A percentile compares a stretch with the other conserved stretches of the same genome.
Conservation (phyloP, 1,284 basidiomycete species). For the Cryptococcus sp. region DNA sequence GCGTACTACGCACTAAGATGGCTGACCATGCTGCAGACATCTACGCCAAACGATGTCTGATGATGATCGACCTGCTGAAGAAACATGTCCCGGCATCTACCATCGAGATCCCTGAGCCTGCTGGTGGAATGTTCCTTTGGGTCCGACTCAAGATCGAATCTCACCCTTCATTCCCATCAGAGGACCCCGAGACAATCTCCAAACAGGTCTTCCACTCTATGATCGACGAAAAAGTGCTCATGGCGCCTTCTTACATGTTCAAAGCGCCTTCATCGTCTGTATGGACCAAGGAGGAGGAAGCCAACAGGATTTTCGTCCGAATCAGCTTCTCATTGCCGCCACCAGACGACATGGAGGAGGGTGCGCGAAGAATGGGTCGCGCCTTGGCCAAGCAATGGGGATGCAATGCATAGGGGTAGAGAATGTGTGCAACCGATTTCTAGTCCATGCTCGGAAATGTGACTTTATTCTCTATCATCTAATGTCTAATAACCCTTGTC, state of each 20-base stretch:
- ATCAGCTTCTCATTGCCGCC: constrained; percentile 36
- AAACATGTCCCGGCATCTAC: constrained; percentile 30
- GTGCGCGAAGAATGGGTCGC: constrained; percentile 32
- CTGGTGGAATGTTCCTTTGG: constrained; percentile 49
- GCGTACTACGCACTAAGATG: not conserved
- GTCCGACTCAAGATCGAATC: constrained; percentile 37
- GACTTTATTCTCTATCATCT: not conserved
- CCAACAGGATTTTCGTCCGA: constrained; percentile 34
- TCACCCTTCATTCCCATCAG: constrained; percentile 32
- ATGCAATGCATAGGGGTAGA: not conserved
- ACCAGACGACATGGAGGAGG: constrained; percentile 41
- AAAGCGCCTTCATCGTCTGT: constrained; percentile 27
- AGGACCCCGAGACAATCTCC: constrained; percentile 32
- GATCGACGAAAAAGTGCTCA: constrained; percentile 33
- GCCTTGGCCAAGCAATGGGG: constrained; percentile 33
- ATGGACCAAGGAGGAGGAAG: constrained; percentile 34
- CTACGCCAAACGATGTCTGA: constrained; percentile 35
- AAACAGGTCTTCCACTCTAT: constrained; percentile 30
- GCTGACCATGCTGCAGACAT: constrained; percentile 19
- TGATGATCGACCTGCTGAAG: constrained; percentile 32
- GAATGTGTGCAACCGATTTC: not conserved
- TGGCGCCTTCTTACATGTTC: constrained; percentile 36
- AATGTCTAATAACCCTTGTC: constrained; percentile 14
- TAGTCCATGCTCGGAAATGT: not conserved
- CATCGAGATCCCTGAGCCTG: constrained; percentile 27